Base-by-base conservation (phyloP, 176 grass and related monocot genomes). In the Pontederia paniculata region DNA sequence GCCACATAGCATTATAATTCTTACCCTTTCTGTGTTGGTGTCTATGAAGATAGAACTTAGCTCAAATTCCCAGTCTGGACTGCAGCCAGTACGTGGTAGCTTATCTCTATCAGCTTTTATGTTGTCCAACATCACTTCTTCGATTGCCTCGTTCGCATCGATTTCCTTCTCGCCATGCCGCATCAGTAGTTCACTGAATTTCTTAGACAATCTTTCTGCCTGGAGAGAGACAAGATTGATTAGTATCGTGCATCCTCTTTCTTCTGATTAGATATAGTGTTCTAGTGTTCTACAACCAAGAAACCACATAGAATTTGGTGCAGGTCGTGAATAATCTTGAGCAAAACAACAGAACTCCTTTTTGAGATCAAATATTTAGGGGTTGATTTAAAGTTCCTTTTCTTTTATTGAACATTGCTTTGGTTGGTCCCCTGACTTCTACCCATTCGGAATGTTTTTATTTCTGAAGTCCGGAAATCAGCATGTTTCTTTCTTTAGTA, bases 1-100 rank as follows among this genome's bases (percentile, higher is more conserved):
- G 19, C 14, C 2, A 47, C 23, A 52, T 52, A n/a, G 16, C n/a
- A 52, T 57, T 12, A 14, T 2, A 22, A 43, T 62, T 18, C 58
- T 79, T 55, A 84, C 91, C 76, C 66, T 55, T 53, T 77, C 57
- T 12, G 76, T 77, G 43, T 76, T 17, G 7, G 44, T 73, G 67
- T 97, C 77, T 13, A 90, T 60, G 52, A 84, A 97, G 76, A 90
- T 90, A 45, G 86, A 84, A 50, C 86, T 90, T 59, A 87, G 5
- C 4, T 67, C 20, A 28, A 69, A 84, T 60, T 97, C 91, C 83
- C 67, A 81, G 11, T 88, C 83, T 23, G 83, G 75, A 21, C 81
- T 43, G 0, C 60, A 58, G 0, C 93, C 86, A 3, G 86, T 90
- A 48, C 70, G 48, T 9, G 86, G 86, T 54, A 90, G 45, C 42